Conservation (phyloP, 805 yeast species). For the Starmera caribaea region DNA sequence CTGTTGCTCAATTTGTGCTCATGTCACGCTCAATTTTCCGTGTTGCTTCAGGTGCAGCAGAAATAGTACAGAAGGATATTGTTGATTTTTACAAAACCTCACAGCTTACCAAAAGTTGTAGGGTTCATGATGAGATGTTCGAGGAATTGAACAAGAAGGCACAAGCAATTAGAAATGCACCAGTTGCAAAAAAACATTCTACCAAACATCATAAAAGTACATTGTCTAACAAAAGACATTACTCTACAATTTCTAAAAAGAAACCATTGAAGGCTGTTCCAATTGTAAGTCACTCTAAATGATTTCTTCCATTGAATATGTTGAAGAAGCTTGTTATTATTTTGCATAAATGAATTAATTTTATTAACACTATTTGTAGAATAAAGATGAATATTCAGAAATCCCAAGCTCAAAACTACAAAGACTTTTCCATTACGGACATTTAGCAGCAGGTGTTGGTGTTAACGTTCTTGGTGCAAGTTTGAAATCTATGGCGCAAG, state of each 20-base stretch:
- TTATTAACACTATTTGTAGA: neutral
- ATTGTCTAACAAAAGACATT: constrained; percentile 1
- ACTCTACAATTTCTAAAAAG: constrained; percentile 1
- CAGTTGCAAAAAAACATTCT: constrained; percentile 6
- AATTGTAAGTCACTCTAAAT: neutral
- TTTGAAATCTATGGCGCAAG: constrained; percentile 53
- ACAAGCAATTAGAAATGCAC: constrained; percentile 3
- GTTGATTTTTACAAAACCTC: constrained; percentile 15
- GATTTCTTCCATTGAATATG: neutral
- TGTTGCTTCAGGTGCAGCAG: constrained; percentile 7
- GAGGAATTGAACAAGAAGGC: constrained; percentile 7
- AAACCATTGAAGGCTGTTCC: neutral
- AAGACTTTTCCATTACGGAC: constrained; percentile 86
- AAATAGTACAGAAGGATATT: constrained; percentile 4
- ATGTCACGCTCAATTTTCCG: constrained; percentile 9
- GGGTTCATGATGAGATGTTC: constrained; percentile 18
- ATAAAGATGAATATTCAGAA: constrained; percentile 46
- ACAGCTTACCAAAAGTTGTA: constrained; percentile 10
- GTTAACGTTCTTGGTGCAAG: constrained; percentile 75
- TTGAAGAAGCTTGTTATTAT: neutral
- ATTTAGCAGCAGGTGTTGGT: constrained; percentile 87
- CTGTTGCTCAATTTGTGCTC: constrained; percentile 10
- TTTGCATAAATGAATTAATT: neutral
- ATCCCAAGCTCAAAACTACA: constrained; percentile 87
- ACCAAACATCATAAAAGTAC: neutral